Conservation (phyloP, 192 early-diverging fungal species). For the Backusella luteola region DNA sequence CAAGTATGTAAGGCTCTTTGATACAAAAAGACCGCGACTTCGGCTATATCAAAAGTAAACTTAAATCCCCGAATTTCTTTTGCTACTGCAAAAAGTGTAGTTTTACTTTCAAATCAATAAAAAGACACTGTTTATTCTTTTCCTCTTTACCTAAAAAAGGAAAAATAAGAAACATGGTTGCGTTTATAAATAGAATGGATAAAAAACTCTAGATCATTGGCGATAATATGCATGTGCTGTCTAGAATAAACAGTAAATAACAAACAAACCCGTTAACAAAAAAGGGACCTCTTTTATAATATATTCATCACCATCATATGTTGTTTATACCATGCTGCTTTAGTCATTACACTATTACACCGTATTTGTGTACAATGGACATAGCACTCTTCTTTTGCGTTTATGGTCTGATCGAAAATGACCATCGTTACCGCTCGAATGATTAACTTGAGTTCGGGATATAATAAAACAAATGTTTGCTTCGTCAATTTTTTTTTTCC, state of each 20-base stretch:
- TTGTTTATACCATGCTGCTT: too few species aligned
- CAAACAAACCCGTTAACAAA: too few species aligned
- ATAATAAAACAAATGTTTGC: conserved; percentile 1
- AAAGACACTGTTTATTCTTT: neutral
- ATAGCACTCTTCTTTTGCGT: too few species aligned
- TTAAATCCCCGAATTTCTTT: conserved; percentile 1
- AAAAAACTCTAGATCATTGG: too few species aligned
- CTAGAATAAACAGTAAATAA: too few species aligned
- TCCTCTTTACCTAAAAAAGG: neutral
- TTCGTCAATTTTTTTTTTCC: neutral
- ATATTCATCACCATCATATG: too few species aligned
- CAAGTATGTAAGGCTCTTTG: neutral
- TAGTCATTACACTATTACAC: too few species aligned
- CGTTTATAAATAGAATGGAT: too few species aligned
- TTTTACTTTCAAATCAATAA: too few species aligned
- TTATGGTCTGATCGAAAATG: neutral
- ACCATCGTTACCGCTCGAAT: too few species aligned
- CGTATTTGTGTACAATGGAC: too few species aligned
- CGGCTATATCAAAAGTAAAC: neutral
- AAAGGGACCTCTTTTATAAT: neutral
- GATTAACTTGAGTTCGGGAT: neutral
- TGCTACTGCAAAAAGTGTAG: neutral
- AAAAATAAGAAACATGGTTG: neutral
- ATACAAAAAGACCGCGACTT: neutral
- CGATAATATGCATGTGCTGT: too few species aligned